A percentile compares a stretch with the other conserved stretches of the same genome.
Conservation (phyloP, 2,329 filamentous ascomycete genomes). For the Alternaria panax region DNA sequence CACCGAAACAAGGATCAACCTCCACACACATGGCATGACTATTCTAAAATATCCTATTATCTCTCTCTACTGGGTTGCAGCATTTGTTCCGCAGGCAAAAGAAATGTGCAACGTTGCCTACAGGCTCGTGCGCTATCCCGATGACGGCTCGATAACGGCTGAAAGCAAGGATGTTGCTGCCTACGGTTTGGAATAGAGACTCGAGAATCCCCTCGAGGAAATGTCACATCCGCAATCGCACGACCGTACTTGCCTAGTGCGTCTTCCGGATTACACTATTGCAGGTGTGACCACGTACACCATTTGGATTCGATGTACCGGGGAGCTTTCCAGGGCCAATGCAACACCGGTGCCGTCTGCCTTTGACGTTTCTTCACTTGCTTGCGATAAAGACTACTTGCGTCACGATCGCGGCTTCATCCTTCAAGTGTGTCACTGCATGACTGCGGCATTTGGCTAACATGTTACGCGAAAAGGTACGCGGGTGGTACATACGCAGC, state of each 20-base stretch:
- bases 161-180: constrained; percentile 1
- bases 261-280: neutral
- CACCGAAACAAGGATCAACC: neutral
- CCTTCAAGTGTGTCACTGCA: constrained; percentile 16
- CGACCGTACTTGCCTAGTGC: constrained; percentile 1
- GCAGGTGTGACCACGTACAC: constrained; percentile 8
- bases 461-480: constrained; percentile 12
- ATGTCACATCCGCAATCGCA: constrained; percentile 13
- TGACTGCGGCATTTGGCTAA: constrained; percentile 9
- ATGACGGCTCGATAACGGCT: constrained; percentile 1
- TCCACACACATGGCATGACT: neutral
- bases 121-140: constrained; percentile 7
- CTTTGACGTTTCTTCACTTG: constrained; percentile 14
- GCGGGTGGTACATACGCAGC: constrained; percentile 9
- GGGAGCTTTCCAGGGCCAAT: constrained; percentile 3
- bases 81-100: neutral
- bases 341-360: neutral
- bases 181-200: neutral
- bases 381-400: neutral
- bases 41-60: neutral
- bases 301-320: constrained; percentile 11
- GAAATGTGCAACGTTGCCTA: constrained; percentile 10
- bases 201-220: constrained; percentile 14
- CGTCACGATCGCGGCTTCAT: constrained; percentile 7
- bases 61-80: neutral